Evolutionary conservation across 345 rosid genomes (phyloP).

Genomic region (Nasturtium officinale): DNA sequence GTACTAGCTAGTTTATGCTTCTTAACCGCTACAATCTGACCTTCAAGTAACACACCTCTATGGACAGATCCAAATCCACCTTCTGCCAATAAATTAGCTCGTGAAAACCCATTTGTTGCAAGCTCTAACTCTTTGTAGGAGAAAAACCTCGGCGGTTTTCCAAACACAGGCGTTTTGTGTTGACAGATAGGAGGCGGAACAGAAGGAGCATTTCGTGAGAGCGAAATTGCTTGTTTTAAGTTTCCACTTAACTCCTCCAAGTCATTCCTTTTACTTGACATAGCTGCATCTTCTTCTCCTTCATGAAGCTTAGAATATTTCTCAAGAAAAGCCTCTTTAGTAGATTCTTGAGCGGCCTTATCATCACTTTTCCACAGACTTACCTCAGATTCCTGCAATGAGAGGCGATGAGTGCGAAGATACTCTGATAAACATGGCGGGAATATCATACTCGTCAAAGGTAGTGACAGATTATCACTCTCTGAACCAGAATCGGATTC

Average conservation of each 20-base stretch:
- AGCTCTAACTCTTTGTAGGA: constrained; percentile 47
- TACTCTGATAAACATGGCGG: constrained; percentile 79
- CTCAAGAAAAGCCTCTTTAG: constrained; percentile 54
- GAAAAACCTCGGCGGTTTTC: constrained; percentile 59
- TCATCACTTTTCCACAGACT: constrained; percentile 47
- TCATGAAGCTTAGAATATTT: constrained; percentile 40
- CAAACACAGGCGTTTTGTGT: constrained; percentile 52
- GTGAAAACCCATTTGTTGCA: constrained; percentile 59
- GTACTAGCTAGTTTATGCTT: constrained; percentile 51
- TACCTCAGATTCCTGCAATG: constrained; percentile 53
- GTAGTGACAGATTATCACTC: constrained; percentile 60
- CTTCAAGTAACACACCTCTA: constrained; percentile 55
- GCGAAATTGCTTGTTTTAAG: constrained; percentile 73
- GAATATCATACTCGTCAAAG: constrained; percentile 73
- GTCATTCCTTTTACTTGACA: constrained; percentile 51
- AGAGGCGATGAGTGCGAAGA: constrained; percentile 50
- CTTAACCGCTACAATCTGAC: constrained; percentile 67
- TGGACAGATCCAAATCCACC: constrained; percentile 65
- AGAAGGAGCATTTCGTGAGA: constrained; percentile 60
- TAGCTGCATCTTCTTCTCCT: constrained; percentile 50
- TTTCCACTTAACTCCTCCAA: constrained; percentile 65
- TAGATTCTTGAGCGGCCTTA: constrained; percentile 43
- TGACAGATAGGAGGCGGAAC: constrained; percentile 65
- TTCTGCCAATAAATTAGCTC: constrained; percentile 53
- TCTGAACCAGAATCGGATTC: constrained; percentile 84